Conservation (phyloP, 345 rosid species). For the Psidium guajava region DNA sequence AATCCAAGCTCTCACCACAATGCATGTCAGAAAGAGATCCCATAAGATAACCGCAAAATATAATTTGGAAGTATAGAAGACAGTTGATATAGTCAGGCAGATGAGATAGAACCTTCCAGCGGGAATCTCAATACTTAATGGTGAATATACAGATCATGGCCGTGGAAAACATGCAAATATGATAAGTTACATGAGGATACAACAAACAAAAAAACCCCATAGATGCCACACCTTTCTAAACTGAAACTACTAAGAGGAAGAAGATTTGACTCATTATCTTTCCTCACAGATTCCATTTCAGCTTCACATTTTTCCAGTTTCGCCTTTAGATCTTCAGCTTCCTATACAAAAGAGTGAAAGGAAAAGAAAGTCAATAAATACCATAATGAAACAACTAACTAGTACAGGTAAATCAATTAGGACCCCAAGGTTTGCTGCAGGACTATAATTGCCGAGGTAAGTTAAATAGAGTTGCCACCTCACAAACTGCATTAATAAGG, state of each 20-base stretch:
- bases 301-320: slow-evolving; percentile 72
- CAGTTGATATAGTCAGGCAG: neutral
- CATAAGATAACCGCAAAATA: neutral
- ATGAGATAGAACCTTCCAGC: neutral
- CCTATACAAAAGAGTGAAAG: slow-evolving; percentile 25
- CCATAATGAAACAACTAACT: neutral
- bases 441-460: neutral
- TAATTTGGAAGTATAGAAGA: neutral
- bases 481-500: neutral
- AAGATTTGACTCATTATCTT: slow-evolving; percentile 54
- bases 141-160: neutral
- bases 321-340: slow-evolving; percentile 47
- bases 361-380: neutral
- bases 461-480: neutral
- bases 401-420: neutral
- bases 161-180: neutral
- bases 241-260: slow-evolving; percentile 61
- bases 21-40: neutral
- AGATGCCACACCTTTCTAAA: slow-evolving; percentile 31
- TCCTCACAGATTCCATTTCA: slow-evolving; percentile 62
- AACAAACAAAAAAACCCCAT: neutral
- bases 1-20: neutral
- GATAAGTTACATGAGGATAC: neutral
- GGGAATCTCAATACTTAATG: neutral
- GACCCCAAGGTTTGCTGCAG: neutral